Conservation (phyloP, 176 grass and related monocot species). For the Themeda triandra region DNA sequence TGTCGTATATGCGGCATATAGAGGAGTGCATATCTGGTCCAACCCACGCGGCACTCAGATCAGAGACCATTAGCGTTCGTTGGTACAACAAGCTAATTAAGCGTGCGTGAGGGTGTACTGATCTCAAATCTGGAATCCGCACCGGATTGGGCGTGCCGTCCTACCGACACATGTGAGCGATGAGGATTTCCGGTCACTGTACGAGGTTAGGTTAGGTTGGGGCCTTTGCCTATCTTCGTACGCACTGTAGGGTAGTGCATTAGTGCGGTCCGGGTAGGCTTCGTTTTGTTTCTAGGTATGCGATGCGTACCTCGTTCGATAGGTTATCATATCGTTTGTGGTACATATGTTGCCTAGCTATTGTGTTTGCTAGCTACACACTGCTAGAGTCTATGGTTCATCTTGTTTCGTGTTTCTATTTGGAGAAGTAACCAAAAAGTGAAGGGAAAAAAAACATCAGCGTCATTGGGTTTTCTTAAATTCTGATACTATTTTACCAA, state of each 20-base stretch:
- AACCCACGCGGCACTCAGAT: not conserved
- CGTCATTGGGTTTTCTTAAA: too few species aligned
- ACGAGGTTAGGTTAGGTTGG: not conserved
- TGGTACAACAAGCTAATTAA: not conserved
- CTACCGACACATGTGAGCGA: not conserved
- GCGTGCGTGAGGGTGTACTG: not conserved
- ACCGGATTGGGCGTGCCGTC: not conserved
- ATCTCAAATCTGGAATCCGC: not conserved
- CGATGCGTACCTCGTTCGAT: not conserved
- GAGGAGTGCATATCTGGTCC: not conserved
- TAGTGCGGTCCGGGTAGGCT: not conserved
- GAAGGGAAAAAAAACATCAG: not conserved
- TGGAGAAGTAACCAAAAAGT: not conserved
- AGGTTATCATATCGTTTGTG: not conserved
- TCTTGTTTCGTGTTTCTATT: not conserved
- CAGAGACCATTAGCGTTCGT: not conserved
- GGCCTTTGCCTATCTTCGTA: not conserved
- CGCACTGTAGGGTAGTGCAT: not conserved
- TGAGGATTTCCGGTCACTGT: not conserved
- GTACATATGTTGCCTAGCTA: not conserved
- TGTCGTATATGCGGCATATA: not conserved
- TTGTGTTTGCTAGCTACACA: not conserved
- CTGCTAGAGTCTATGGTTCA: too few species aligned
- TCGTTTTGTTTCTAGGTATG: not conserved
- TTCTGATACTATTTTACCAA: too few species aligned